Evolutionary conservation across 139 green algal genomes (phyloP), one percentile per base, ranked within the genome.

Genomic region (Pleodorina starrii): DNA sequence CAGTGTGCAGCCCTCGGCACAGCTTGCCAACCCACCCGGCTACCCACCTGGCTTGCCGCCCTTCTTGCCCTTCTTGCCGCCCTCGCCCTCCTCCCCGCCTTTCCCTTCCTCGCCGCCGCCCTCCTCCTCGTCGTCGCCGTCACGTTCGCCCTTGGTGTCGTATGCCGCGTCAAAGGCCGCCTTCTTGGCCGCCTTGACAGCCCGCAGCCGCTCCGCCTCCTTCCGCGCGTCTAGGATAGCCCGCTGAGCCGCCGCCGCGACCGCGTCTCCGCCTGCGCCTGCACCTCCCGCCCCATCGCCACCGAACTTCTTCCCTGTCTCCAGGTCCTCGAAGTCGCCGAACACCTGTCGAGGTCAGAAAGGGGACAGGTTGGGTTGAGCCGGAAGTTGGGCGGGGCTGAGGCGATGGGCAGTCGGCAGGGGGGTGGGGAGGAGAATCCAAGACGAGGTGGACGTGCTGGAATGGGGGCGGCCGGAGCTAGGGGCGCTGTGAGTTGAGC

Each of bases 301-400:
- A 10, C 32, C 44, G 16, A 40, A 35, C 71, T 71, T 57, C 87
- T 32, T 10, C 63, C 38, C 97, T 1, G 95, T 96, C 91, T 99
- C 98, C 71, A 99, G 46, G 90, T 99, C 98, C 91, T 99, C 97
- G 93, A 99, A 99, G 42, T 99, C 96, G 0, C 96, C 97, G 88
- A 95, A 98, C 29, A 96, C 94, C 36, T 95, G 54, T 66, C 21
- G 54, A 9, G 54, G 54, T 25, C 25, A 12, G 54, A 66, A 66
- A 12, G 54, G 29, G 29, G 54, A 66, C 14, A 60, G 51, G n/a
- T n/a, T n/a, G n/a, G n/a, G n/a, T n/a, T n/a, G n/a, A n/a, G n/a
- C n/a, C n/a, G n/a, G n/a, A n/a, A n/a, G n/a, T n/a, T n/a, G n/a
- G n/a, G n/a, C n/a, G n/a, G n/a, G n/a, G n/a, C n/a, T n/a, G n/a